Evolutionary conservation across 768 basidiomycete genomes (phyloP).

Genomic region (Russula abietina): DNA sequence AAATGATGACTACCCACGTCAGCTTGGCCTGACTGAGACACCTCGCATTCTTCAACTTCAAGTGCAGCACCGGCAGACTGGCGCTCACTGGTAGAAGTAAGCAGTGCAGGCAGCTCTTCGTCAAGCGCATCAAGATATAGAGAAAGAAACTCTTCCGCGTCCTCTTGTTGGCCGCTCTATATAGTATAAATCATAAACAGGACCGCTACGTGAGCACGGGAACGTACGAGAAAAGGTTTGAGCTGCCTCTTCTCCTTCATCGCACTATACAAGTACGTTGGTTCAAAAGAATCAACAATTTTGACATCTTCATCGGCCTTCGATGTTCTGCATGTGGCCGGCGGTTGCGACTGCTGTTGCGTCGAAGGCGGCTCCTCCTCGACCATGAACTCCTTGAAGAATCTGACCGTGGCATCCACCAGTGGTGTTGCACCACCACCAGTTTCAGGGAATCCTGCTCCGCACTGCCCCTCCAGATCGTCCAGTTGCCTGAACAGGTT

Average conservation of each 20-base stretch:
- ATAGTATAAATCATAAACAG: background rate
- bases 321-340: slow-evolving; percentile 31
- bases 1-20: background rate
- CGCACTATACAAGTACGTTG: slow-evolving; percentile 82
- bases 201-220: too few relatives aligned
- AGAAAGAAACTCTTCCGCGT: background rate
- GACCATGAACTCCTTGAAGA: slow-evolving; percentile 66
- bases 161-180: background rate
- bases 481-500: slow-evolving; percentile 71
- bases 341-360: background rate
- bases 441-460: slow-evolving; percentile 30
- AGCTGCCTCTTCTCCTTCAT: slow-evolving; percentile 92
- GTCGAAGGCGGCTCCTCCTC: slow-evolving; percentile 29
- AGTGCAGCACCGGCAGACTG: background rate
- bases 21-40: background rate
- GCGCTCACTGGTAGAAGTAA: background rate
- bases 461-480: slow-evolving; percentile 35
- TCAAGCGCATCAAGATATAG: background rate
- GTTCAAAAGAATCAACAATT: slow-evolving; percentile 69
- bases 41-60: background rate
- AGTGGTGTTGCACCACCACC: slow-evolving; percentile 45
- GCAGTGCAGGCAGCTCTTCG: background rate
- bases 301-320: slow-evolving; percentile 45
- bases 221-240: slow-evolving; percentile 79
- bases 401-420: slow-evolving; percentile 62